Evolutionary conservation across 139 green algal species (phyloP).

Genomic region (Marvania coccoides): DNA sequence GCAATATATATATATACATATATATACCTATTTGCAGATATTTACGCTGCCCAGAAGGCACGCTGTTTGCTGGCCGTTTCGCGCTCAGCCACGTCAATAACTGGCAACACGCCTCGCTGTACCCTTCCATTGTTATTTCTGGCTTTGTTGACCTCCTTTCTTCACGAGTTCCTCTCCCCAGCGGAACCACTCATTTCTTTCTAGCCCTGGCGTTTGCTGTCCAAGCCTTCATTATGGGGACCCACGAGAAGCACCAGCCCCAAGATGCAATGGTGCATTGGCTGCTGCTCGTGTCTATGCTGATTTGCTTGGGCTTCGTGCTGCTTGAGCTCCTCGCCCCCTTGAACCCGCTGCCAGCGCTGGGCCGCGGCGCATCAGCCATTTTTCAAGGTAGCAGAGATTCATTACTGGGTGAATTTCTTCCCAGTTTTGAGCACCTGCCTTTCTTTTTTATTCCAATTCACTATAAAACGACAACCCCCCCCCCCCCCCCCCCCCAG

Average conservation of each 20-base stretch:
- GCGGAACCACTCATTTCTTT: slow-evolving; percentile 14
- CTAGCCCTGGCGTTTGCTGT: slow-evolving; percentile 13
- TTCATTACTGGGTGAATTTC: no score
- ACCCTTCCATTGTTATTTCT: slow-evolving; percentile 23
- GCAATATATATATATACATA: no score
- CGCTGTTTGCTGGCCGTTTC: slow-evolving; percentile 19
- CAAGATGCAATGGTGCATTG: slow-evolving; percentile 32
- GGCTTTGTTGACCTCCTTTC: slow-evolving; percentile 27
- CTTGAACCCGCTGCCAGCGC: not conserved
- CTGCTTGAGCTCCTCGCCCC: slow-evolving; percentile 14
- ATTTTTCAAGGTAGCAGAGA: slow-evolving; percentile 30
- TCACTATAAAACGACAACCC: no score
- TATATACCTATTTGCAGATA: not conserved
- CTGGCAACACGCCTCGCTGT: slow-evolving; percentile 34
- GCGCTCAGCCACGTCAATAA: slow-evolving; percentile 27
- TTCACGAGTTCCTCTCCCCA: slow-evolving; percentile 3
- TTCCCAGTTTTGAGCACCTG: no score
- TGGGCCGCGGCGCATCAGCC: not conserved
- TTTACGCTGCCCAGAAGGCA: slow-evolving; percentile 25
- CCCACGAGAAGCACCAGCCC: slow-evolving; percentile 29
- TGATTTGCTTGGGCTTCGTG: not conserved
- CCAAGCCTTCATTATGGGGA: slow-evolving; percentile 28
- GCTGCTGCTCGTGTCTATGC: slow-evolving; percentile 36
- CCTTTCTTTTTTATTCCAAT: no score
- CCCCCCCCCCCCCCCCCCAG: no score